phyloP scores from a whole-genome alignment of 257 asterid genomes.

The Plantago ovata region DNA sequence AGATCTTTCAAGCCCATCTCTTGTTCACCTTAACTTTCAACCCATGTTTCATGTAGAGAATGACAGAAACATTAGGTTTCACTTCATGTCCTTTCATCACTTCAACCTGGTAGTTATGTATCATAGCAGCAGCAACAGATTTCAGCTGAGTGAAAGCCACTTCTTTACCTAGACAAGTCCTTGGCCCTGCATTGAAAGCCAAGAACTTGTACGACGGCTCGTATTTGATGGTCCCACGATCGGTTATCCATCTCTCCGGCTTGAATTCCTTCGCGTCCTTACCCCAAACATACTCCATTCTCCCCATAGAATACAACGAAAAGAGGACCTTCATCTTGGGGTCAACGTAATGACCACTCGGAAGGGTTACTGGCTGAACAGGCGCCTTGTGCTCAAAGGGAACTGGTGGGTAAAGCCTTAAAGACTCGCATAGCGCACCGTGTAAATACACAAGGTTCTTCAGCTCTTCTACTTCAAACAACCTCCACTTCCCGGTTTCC shows the following conservation, averaged over 20 bases:
- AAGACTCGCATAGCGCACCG: slow-evolving; percentile 40
- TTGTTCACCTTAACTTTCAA: slow-evolving; percentile 47
- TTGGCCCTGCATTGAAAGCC: slow-evolving; percentile 53
- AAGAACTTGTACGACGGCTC: slow-evolving; percentile 51
- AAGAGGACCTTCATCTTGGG: slow-evolving; percentile 32
- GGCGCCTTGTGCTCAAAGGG: slow-evolving; percentile 47
- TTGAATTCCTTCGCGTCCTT: slow-evolving; percentile 38
- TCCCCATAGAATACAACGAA: slow-evolving; percentile 47
- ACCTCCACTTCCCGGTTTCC: slow-evolving; percentile 23
- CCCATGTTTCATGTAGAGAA: slow-evolving; percentile 65
- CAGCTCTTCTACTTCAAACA: slow-evolving; percentile 35
- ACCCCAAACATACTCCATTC: slow-evolving; percentile 43
- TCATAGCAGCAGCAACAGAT: slow-evolving; percentile 52
- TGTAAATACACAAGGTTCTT: slow-evolving; percentile 35
- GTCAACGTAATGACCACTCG: slow-evolving; percentile 34
- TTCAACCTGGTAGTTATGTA: slow-evolving; percentile 45
- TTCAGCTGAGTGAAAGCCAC: slow-evolving; percentile 65
- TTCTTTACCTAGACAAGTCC: slow-evolving; percentile 57
- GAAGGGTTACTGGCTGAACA: slow-evolving; percentile 29
- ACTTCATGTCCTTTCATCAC: slow-evolving; percentile 47
- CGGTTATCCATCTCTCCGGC: slow-evolving; percentile 54
- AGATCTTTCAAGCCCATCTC: slow-evolving; percentile 44
- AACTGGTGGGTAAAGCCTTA: slow-evolving; percentile 49
- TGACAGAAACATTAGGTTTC: slow-evolving; percentile 51
- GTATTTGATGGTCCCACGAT: slow-evolving; percentile 29